phyloP scores from a whole-genome alignment of 352 stramenopile species.

The Phytopythium aichiense region DNA sequence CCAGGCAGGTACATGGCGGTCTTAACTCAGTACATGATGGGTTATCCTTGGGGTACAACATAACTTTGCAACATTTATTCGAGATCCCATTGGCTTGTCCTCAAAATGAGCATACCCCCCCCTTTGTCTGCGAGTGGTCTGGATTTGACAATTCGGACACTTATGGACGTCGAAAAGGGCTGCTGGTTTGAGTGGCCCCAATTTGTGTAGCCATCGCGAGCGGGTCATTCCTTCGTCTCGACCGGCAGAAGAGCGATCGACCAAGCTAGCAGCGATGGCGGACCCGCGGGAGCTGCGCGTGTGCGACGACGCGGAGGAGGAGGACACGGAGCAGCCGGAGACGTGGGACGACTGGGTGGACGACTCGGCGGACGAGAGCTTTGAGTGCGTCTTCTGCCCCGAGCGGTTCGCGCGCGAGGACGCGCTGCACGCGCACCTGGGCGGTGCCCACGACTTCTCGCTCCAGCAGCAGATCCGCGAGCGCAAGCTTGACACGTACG shows the following conservation, averaged over 20 bases:
- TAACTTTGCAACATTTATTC: too few species aligned
- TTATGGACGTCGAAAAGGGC: too few species aligned
- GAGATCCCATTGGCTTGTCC: too few species aligned
- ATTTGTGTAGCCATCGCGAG: constrained; percentile 2
- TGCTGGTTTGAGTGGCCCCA: not conserved
- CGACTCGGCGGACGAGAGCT: constrained; percentile 41
- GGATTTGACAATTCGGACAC: too few species aligned
- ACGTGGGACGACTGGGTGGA: constrained; percentile 87
- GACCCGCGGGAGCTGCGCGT: constrained; percentile 4
- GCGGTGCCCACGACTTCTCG: constrained; percentile 56
- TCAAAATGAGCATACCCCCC: too few species aligned
- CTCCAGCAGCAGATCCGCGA: constrained; percentile 43
- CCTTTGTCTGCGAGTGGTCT: too few species aligned
- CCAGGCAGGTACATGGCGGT: too few species aligned
- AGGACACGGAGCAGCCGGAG: constrained; percentile 53
- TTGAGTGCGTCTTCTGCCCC: constrained; percentile 70
- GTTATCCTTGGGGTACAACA: too few species aligned
- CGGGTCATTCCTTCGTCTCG: too few species aligned
- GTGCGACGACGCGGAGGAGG: constrained; percentile 13
- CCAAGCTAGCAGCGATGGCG: not conserved
- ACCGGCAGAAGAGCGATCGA: not conserved
- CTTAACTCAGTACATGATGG: too few species aligned
- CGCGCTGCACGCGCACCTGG: constrained; percentile 57
- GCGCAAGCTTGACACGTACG: constrained; percentile 70
- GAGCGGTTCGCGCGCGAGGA: constrained; percentile 39